Evolutionary conservation across 805 yeast species (phyloP).

Genomic region (Priceomyces medius): DNA sequence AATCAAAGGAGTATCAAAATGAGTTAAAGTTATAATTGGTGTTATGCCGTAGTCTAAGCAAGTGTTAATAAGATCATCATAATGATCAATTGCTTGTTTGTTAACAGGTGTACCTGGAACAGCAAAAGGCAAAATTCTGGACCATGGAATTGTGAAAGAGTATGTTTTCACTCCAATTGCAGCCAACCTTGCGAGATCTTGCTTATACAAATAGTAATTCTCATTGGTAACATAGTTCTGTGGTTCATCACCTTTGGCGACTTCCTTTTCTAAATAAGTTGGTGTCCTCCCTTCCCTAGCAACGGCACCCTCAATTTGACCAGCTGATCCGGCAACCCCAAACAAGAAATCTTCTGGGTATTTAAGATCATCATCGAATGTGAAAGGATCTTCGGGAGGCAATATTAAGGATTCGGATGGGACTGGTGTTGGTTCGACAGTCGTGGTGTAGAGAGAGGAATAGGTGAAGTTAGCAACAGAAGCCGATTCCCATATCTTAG

Average conservation of each 20-base stretch:
- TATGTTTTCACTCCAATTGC: conserved; percentile 31
- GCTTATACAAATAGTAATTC: conserved; percentile 31
- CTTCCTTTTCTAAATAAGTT: conserved; percentile 24
- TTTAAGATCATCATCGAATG: conserved; percentile 12
- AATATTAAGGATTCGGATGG: conserved; percentile 13
- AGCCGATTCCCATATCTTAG: conserved; percentile 15
- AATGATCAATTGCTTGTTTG: conserved; percentile 24
- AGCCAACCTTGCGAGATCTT: conserved; percentile 29
- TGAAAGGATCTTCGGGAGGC: conserved; percentile 18
- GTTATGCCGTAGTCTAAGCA: conserved; percentile 18
- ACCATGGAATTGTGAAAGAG: conserved; percentile 34
- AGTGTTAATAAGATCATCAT: conserved; percentile 20
- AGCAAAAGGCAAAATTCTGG: conserved; percentile 32
- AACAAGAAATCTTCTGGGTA: conserved; percentile 17
- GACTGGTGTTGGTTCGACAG: conserved; percentile 17
- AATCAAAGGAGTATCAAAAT: conserved; percentile 30
- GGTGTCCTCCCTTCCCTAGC: conserved; percentile 33
- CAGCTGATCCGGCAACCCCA: conserved; percentile 35
- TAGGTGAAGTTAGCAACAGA: conserved; percentile 13
- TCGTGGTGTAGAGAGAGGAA: conserved; percentile 13
- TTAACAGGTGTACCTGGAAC: conserved; percentile 29
- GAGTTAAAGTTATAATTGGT: conserved; percentile 33
- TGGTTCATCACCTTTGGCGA: conserved; percentile 12
- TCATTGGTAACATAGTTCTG: conserved; percentile 26
- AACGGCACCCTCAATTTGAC: conserved; percentile 37